A percentile compares a stretch with the other conserved stretches of the same genome.
These are phyloP conservation scores for Magnaporthiopsis rhizophila DNA, from an alignment of 2,329 filamentous ascomycete genomes.

Conservation along the genomic window DNA sequence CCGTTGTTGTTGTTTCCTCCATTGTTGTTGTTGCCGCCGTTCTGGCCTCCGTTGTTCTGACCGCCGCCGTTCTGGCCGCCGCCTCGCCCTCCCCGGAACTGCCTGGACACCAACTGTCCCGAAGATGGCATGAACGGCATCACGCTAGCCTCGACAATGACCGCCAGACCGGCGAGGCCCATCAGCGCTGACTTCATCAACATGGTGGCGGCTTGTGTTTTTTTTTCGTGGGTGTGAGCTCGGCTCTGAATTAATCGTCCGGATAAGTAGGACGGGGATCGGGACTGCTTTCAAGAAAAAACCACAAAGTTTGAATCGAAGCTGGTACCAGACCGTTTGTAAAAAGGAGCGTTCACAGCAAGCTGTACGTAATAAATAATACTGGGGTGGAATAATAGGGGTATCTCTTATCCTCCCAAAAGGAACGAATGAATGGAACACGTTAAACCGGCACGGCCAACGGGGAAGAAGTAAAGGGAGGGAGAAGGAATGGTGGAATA, in stretches of 20 bases:
- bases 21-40: constrained; percentile 11
- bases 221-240: neutral
- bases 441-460: constrained; percentile 36
- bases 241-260: constrained; percentile 2
- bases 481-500: constrained; percentile 25
- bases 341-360: constrained; percentile 27
- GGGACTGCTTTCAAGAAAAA: constrained; percentile 14
- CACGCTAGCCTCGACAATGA: constrained; percentile 34
- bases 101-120: neutral
- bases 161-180: constrained; percentile 39
- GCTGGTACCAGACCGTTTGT: constrained; percentile 10
- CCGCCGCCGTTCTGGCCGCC: constrained; percentile 12
- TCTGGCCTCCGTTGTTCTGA: constrained; percentile 16
- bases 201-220: constrained; percentile 31
- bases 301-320: constrained; percentile 17
- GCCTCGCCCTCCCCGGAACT: constrained; percentile 10
- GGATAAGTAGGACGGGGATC: neutral
- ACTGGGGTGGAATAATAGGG: constrained; percentile 25
- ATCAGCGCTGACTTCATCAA: constrained; percentile 41
- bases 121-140: constrained; percentile 23
- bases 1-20: constrained; percentile 15
- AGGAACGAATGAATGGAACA: constrained; percentile 43
- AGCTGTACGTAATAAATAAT: constrained; percentile 22
- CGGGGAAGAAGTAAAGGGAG: constrained; percentile 23
- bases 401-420: constrained; percentile 19